Evolutionary conservation across 768 basidiomycete species (phyloP).

Genomic region (Favolaschia claudopus): DNA sequence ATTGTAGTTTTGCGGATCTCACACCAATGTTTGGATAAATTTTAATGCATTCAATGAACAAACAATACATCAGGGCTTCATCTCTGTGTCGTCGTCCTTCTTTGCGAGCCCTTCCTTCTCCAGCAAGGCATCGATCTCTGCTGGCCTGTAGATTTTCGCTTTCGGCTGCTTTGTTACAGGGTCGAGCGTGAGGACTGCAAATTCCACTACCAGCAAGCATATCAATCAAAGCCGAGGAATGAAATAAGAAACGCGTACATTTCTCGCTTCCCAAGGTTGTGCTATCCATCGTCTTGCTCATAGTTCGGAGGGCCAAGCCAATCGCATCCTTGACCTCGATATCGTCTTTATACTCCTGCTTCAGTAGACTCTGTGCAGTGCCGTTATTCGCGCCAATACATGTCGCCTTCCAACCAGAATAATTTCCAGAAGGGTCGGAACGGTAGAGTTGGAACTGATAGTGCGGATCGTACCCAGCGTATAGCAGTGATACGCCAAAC

Average conservation of each 20-base stretch:
- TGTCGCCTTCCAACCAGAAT: constrained; percentile 98
- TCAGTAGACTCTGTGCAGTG: constrained; percentile 92
- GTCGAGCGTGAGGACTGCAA: constrained; percentile 92
- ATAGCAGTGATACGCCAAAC: constrained; percentile 96
- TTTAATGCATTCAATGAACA: constrained; percentile 6
- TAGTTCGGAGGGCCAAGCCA: constrained; percentile 88
- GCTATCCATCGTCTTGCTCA: constrained; percentile 99
- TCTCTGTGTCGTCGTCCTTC: constrained; percentile 85
- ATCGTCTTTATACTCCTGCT: constrained; percentile 99
- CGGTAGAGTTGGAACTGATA: constrained; percentile 98
- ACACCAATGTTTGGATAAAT: constrained; percentile 14
- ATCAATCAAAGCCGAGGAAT: constrained; percentile 7
- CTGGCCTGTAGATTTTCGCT: constrained; percentile 90
- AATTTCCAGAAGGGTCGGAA: constrained; percentile 98
- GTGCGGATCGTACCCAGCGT: constrained; percentile 96
- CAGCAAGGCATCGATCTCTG: constrained; percentile 88
- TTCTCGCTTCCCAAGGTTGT: constrained; percentile 97
- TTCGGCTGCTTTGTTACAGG: constrained; percentile 76
- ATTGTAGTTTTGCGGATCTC: constrained; percentile 5
- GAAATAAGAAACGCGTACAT: constrained; percentile 57
- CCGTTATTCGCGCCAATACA: constrained; percentile 99
- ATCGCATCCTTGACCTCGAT: constrained; percentile 91
- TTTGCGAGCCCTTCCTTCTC: constrained; percentile 83
- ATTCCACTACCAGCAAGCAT: constrained; percentile 73
- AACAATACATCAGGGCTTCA: constrained; percentile 55